These are phyloP conservation scores for Colletotrichum somersetense DNA, from an alignment of 2,329 filamentous ascomycete genomes.

Conservation along the genomic window DNA sequence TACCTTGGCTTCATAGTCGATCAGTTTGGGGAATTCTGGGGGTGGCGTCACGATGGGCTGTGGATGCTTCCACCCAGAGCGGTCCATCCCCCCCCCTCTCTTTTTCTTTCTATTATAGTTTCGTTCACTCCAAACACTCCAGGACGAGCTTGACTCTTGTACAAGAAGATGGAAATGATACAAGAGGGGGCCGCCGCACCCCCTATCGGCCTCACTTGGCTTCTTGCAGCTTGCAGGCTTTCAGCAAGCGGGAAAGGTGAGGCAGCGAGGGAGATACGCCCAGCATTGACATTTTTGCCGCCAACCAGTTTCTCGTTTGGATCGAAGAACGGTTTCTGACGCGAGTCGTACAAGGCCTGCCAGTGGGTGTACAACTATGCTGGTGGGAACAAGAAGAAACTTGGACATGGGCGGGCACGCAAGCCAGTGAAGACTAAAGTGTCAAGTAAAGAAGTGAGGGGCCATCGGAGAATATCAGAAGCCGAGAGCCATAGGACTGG, in stretches of 20 bases:
- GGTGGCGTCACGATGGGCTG: conserved; percentile 2
- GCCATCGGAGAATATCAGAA: conserved; percentile 32
- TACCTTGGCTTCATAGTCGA: background rate
- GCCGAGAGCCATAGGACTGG: conserved; percentile 22
- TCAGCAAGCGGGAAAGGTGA: background rate
- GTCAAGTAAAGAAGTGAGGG: background rate
- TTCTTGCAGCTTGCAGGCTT: background rate
- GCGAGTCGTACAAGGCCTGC: background rate
- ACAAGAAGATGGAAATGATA: background rate
- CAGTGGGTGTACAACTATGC: background rate
- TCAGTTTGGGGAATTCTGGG: background rate
- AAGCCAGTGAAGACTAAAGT: background rate
- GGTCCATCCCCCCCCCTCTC: too few relatives aligned
- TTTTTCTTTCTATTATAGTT: background rate
- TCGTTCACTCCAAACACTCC: background rate
- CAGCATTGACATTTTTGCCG: background rate
- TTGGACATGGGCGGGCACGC: background rate
- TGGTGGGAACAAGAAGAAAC: background rate
- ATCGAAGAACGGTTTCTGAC: background rate
- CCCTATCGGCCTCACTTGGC: background rate
- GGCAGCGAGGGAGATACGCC: background rate
- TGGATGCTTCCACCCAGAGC: background rate
- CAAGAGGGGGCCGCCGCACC: background rate
- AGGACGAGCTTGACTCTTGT: background rate
- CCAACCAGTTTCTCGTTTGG: background rate